Evolutionary conservation across 2,329 filamentous ascomycete species (phyloP).

Genomic region (Diaporthe citri): DNA sequence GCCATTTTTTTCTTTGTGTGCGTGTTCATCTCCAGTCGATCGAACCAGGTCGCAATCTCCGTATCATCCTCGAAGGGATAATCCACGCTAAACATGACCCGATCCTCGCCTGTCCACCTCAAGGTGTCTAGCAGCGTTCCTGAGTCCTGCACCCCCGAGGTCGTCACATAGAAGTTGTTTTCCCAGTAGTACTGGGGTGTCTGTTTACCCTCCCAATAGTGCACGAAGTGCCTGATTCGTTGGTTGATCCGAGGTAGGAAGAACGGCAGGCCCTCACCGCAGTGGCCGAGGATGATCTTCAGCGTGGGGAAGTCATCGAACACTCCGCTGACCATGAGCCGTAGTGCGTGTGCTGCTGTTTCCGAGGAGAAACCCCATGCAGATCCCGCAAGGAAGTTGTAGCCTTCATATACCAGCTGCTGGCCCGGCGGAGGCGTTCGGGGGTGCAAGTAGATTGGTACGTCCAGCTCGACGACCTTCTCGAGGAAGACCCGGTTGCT

Average conservation of each 20-base stretch:
- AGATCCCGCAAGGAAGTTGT: constrained; percentile 17
- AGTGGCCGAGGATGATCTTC: constrained; percentile 44
- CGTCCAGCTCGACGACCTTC: constrained; percentile 33
- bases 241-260: constrained; percentile 37
- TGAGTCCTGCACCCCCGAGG: constrained; percentile 19
- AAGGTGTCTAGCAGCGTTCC: constrained; percentile 8
- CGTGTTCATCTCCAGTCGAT: constrained; percentile 26
- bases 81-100: constrained; percentile 31
- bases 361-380: constrained; percentile 25
- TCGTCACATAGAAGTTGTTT: constrained; percentile 29
- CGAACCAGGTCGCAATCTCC: constrained; percentile 23
- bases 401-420: constrained; percentile 21
- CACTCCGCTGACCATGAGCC: constrained; percentile 43
- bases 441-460: constrained; percentile 35
- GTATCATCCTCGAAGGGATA: constrained; percentile 21
- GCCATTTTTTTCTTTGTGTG: constrained; percentile 24
- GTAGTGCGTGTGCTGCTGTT: constrained; percentile 41
- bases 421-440: constrained; percentile 24
- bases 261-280: constrained; percentile 44
- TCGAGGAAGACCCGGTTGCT: constrained; percentile 16
- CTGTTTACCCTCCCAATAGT: constrained; percentile 12
- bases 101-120: constrained; percentile 28
- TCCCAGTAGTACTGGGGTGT: constrained; percentile 27
- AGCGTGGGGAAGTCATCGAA: constrained; percentile 43
- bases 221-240: constrained; percentile 15